phyloP scores from a whole-genome alignment of 169 alveolate genomes.

The Eimeria maxima region DNA sequence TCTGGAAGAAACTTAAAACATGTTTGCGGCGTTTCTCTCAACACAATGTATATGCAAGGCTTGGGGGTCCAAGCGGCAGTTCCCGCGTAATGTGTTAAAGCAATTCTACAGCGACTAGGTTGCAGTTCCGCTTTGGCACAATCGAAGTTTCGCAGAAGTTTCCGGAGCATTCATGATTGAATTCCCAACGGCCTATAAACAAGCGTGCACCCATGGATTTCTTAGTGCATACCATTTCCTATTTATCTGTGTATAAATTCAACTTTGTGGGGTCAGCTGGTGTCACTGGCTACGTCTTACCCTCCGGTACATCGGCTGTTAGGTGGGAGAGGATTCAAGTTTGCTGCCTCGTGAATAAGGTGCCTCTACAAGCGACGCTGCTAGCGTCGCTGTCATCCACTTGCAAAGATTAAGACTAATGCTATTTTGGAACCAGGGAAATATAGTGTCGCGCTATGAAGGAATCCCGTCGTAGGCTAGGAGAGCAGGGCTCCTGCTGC shows the following conservation, averaged over 20 bases:
- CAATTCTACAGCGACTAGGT: neutral
- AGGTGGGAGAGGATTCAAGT: neutral
- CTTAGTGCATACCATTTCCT: neutral
- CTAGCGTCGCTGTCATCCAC: neutral
- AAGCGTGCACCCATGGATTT: neutral
- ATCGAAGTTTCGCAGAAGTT: no score
- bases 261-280: neutral
- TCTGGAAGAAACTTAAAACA: neutral
- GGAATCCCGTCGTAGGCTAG: no score
- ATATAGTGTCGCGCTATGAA: no score
- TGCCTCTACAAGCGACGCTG: neutral
- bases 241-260: neutral
- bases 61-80: slow-evolving; percentile 8
- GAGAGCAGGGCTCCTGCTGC: no score
- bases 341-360: neutral
- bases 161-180: neutral
- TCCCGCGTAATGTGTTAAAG: neutral
- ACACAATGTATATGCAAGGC: neutral
- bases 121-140: neutral
- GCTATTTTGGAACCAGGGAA: no score
- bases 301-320: neutral
- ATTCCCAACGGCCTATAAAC: neutral
- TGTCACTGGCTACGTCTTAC: neutral
- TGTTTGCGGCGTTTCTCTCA: neutral
- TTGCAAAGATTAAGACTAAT: no score